Conservation (phyloP, 352 stramenopile species). For the Globisporangium splendens region DNA sequence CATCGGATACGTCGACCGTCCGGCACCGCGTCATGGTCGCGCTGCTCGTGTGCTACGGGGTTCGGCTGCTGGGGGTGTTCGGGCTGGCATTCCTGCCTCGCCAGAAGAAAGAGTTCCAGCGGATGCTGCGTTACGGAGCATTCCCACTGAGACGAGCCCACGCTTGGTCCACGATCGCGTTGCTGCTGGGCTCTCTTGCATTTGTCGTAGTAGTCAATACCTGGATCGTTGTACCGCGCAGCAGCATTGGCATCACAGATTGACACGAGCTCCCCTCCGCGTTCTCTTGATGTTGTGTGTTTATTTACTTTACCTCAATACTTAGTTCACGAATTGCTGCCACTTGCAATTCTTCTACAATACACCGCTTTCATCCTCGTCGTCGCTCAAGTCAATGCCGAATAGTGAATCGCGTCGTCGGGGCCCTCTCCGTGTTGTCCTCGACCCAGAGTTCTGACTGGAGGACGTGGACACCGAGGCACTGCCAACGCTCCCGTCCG, state of each 20-base stretch:
- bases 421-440: not conserved
- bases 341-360: not conserved
- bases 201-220: conserved; percentile 7
- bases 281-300: not conserved
- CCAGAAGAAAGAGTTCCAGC: conserved; percentile 46
- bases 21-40: conserved; percentile 27
- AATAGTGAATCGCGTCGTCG: not conserved
- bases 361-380: not conserved
- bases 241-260: no score
- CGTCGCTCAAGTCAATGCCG: not conserved
- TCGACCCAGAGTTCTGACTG: not conserved
- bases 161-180: not conserved
- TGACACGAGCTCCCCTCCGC: no score
- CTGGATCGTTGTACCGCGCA: conserved; percentile 1
- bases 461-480: not conserved
- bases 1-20: not conserved
- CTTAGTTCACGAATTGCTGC: no score
- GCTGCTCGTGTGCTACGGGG: conserved; percentile 36
- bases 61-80: conserved; percentile 35
- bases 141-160: not conserved
- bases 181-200: conserved; percentile 1
- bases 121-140: not conserved
- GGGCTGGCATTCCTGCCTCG: conserved; percentile 36
- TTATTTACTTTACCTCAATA: conserved; percentile 8
- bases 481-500: not conserved